A percentile compares a stretch with the other conserved stretches of the same genome.
Conservation (phyloP, 1,284 basidiomycete species). For the Leccinum angustisporum region DNA sequence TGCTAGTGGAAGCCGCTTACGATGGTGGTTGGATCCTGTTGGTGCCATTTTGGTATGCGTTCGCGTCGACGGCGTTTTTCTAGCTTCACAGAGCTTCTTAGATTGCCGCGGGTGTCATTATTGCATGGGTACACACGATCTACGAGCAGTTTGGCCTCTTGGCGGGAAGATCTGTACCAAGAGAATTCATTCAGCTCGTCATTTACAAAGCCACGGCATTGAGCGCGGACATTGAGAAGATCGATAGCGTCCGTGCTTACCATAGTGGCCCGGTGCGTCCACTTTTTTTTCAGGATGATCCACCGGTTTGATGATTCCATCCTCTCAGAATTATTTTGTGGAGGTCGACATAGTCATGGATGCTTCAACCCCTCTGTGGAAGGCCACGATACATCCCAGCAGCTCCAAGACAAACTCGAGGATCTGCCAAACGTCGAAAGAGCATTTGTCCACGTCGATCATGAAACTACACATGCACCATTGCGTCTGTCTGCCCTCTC, state of each 20-base stretch:
- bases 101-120: constrained; percentile 80
- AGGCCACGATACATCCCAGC: constrained; percentile 93
- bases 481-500: constrained; percentile 41
- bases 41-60: constrained; percentile 72
- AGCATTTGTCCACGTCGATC: constrained; percentile 92
- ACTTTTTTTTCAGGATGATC: background rate
- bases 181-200: constrained; percentile 87
- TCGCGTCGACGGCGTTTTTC: constrained; percentile 4
- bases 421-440: constrained; percentile 88
- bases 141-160: constrained; percentile 84
- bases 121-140: constrained; percentile 78
- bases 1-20: constrained; percentile 84
- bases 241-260: constrained; percentile 89
- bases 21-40: constrained; percentile 84
- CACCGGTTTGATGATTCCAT: background rate
- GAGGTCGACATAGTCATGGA: constrained; percentile 96
- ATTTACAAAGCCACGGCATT: constrained; percentile 94
- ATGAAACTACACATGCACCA: constrained; percentile 85
- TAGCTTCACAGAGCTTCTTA: constrained; percentile 28
- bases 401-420: constrained; percentile 93
- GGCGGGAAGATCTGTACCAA: constrained; percentile 88
- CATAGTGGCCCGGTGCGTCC: constrained; percentile 70
- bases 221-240: constrained; percentile 78
- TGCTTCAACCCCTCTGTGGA: constrained; percentile 85
- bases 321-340: constrained; percentile 77